Evolutionary conservation across 2,329 filamentous ascomycete species (phyloP).

Genomic region (Acrocalymma vagum): DNA sequence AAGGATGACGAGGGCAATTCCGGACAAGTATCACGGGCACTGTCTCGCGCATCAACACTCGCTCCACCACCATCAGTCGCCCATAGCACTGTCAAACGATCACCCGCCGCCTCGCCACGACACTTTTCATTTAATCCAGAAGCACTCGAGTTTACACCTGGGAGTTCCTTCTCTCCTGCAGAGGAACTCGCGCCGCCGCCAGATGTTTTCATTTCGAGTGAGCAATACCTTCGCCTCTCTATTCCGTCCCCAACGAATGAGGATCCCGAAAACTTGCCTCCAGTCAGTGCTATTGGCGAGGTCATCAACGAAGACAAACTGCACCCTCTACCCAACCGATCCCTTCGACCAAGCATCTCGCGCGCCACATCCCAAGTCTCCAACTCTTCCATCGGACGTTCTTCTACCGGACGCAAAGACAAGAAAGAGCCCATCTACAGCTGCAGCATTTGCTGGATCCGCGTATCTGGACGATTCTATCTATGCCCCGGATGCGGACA

Average conservation of each 20-base stretch:
- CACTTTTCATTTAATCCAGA: slow-evolving; percentile 47
- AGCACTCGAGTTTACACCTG: slow-evolving; percentile 43
- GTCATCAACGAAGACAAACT: slow-evolving; percentile 21
- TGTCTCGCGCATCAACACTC: slow-evolving; percentile 34
- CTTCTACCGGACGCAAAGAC: slow-evolving; percentile 17
- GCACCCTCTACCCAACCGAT: slow-evolving; percentile 14
- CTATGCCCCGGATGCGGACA: slow-evolving; percentile 47
- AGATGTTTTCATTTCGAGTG: slow-evolving; percentile 26
- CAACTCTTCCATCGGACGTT: slow-evolving; percentile 23
- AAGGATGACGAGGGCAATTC: slow-evolving; percentile 19
- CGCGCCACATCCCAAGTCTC: slow-evolving; percentile 38
- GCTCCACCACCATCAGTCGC: slow-evolving; percentile 30
- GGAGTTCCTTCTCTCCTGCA: slow-evolving; percentile 20
- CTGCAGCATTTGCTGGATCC: slow-evolving; percentile 50
- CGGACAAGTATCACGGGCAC: slow-evolving; percentile 14
- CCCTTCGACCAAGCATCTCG: slow-evolving; percentile 31
- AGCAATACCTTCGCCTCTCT: slow-evolving; percentile 41
- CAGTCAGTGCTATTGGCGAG: slow-evolving; percentile 19
- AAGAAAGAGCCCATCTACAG: slow-evolving; percentile 35
- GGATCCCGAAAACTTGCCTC: slow-evolving; percentile 24
- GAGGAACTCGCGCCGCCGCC: slow-evolving; percentile 23
- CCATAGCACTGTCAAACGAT: slow-evolving; percentile 26
- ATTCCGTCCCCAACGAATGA: slow-evolving; percentile 33
- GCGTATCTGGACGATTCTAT: slow-evolving; percentile 44
- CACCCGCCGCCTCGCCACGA: slow-evolving; percentile 32